phyloP scores from a whole-genome alignment of 2,329 filamentous ascomycete species.

The Esteya vermicola region DNA sequence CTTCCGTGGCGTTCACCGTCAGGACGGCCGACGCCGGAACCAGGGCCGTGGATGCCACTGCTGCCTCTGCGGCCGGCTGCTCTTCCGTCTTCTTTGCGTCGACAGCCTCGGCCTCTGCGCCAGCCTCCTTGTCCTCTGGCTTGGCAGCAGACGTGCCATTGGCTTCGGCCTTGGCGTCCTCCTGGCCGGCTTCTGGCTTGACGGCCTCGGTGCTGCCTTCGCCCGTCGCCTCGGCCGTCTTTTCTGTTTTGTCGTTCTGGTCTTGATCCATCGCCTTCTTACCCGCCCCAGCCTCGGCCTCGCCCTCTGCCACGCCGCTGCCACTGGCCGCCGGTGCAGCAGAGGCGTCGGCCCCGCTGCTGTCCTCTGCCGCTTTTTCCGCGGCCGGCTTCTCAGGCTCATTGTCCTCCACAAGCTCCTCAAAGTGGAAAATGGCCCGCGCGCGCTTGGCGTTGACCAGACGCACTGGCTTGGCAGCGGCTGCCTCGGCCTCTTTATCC shows the following conservation, averaged over 20 bases:
- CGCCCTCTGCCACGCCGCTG: too few relatives aligned
- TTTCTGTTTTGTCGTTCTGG: too few relatives aligned
- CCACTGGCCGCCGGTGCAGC: too few relatives aligned
- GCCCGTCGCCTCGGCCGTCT: slow-evolving; percentile 2
- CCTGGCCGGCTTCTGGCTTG: neutral
- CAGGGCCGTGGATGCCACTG: slow-evolving; percentile 1
- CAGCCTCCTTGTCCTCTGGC: slow-evolving; percentile 9
- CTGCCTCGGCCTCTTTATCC: slow-evolving; percentile 39
- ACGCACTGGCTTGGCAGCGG: slow-evolving; percentile 38
- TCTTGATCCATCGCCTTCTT: too few relatives aligned
- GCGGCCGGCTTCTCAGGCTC: slow-evolving; percentile 17
- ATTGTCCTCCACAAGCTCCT: slow-evolving; percentile 49
- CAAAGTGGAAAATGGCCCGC: slow-evolving; percentile 58
- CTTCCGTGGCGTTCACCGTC: neutral
- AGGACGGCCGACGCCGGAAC: neutral
- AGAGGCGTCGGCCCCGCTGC: too few relatives aligned
- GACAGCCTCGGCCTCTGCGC: slow-evolving; percentile 6
- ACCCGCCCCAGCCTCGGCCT: too few relatives aligned
- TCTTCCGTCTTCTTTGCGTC: neutral
- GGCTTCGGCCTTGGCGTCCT: slow-evolving; percentile 5
- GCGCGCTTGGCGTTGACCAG: slow-evolving; percentile 61
- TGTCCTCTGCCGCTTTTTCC: too few relatives aligned
- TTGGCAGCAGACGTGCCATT: too few relatives aligned
- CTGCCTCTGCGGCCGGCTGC: neutral
- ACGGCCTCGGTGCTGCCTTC: neutral